Evolutionary conservation across 176 grass and related monocot species (phyloP).

Genomic region (Typha latifolia): DNA sequence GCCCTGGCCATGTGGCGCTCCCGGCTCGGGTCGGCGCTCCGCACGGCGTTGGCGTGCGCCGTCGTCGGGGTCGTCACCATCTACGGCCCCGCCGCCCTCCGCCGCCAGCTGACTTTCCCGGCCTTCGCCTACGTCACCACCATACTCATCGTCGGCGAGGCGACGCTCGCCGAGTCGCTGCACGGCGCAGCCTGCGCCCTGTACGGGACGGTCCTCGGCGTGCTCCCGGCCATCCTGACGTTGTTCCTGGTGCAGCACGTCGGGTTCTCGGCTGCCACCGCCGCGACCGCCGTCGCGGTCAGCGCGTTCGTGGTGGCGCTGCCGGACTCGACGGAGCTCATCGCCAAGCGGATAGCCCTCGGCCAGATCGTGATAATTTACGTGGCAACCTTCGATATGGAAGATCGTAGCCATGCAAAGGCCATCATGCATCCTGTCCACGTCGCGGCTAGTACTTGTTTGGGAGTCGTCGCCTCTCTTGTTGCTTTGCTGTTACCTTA

Average conservation of each 20-base stretch:
- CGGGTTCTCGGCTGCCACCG: conserved; percentile 29
- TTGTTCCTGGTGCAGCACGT: conserved; percentile 38
- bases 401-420: not conserved
- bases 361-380: conserved; percentile 75
- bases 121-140: conserved; percentile 72
- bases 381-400: conserved; percentile 33
- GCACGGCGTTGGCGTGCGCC: conserved; percentile 52
- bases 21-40: conserved; percentile 41
- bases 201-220: conserved; percentile 56
- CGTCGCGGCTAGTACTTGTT: conserved; percentile 54
- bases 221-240: conserved; percentile 42
- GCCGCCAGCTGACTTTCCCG: conserved; percentile 47
- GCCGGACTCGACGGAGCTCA: not conserved
- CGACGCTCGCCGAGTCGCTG: conserved; percentile 46
- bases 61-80: conserved; percentile 54
- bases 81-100: conserved; percentile 25
- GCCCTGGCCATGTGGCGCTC: conserved; percentile 22
- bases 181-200: conserved; percentile 34
- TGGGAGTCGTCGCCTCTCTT: conserved; percentile 50
- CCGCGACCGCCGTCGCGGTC: conserved; percentile 16
- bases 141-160: conserved; percentile 52
- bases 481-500: conserved; percentile 51
- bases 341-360: conserved; percentile 65
- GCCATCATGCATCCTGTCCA: conserved; percentile 43
- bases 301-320: too few species aligned